Percentiles rank a stretch among this genome's conserved stretches.
These are phyloP conservation scores for Bipolaris bicolor DNA, from an alignment of 2,329 filamentous ascomycete genomes.

Conservation along the genomic window DNA sequence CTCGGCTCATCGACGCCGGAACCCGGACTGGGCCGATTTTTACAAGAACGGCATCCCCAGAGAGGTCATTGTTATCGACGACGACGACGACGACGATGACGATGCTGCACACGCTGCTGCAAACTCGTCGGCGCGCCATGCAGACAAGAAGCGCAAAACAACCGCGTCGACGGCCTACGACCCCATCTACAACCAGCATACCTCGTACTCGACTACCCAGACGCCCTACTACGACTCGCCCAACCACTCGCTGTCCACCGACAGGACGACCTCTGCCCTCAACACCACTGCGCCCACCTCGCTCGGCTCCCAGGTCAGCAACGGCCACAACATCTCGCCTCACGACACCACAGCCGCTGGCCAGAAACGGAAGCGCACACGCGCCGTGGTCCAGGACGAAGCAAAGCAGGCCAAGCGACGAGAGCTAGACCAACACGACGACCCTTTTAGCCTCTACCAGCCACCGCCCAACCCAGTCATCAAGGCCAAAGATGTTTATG, in stretches of 20 bases:
- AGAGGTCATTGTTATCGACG: slow-evolving; percentile 61
- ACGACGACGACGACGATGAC: slow-evolving; percentile 53
- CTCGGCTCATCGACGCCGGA: slow-evolving; percentile 33
- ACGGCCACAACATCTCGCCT: slow-evolving; percentile 64
- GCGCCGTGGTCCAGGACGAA: slow-evolving; percentile 81
- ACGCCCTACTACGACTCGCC: slow-evolving; percentile 72
- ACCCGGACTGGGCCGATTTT: slow-evolving; percentile 51
- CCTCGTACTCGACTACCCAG: slow-evolving; percentile 75
- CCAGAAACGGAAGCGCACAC: slow-evolving; percentile 88
- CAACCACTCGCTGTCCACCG: slow-evolving; percentile 77
- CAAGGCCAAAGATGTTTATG: slow-evolving; percentile 74
- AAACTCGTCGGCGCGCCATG: slow-evolving; percentile 59
- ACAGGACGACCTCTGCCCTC: slow-evolving; percentile 78
- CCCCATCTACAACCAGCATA: slow-evolving; percentile 71
- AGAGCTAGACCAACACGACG: slow-evolving; percentile 70
- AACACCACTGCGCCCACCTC: slow-evolving; percentile 92
- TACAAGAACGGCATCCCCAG: slow-evolving; percentile 55
- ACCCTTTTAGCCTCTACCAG: slow-evolving; percentile 78
- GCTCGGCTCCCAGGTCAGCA: slow-evolving; percentile 69
- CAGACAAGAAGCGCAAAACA: slow-evolving; percentile 78
- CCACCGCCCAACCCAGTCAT: slow-evolving; percentile 87
- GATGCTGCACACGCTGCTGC: slow-evolving; percentile 35
- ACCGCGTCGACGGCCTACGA: slow-evolving; percentile 67
- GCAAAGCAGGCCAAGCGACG: slow-evolving; percentile 69
- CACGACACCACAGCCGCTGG: slow-evolving; percentile 70